phyloP scores from a whole-genome alignment of 371 early-diverging fungal genomes.

The Conidiobolus incongruus region DNA sequence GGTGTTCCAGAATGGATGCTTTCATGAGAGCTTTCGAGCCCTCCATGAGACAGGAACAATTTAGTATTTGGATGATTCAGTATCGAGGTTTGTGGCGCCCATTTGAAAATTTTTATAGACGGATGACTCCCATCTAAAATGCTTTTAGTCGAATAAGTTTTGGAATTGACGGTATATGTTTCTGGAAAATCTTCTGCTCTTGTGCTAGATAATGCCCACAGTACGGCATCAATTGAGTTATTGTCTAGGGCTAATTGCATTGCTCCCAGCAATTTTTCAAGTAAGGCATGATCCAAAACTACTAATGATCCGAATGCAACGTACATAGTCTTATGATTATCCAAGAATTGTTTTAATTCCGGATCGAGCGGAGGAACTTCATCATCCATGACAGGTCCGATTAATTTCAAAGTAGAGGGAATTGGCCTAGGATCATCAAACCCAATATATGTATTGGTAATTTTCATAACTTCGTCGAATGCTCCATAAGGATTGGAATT shows the following conservation, averaged over 20 bases:
- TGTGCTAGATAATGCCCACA: background rate
- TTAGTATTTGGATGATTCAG: too few species aligned
- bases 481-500: background rate
- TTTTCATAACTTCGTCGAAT: background rate
- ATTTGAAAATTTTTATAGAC: too few species aligned
- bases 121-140: too few species aligned
- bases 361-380: background rate
- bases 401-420: background rate
- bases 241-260: background rate
- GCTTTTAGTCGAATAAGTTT: background rate
- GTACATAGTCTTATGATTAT: background rate
- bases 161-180: background rate
- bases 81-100: too few species aligned
- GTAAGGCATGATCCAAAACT: background rate
- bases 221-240: background rate
- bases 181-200: background rate
- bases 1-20: background rate
- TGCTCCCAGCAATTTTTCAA: background rate
- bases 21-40: background rate
- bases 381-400: constrained; percentile 1
- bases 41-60: background rate
- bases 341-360: background rate
- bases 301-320: background rate
- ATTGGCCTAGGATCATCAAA: constrained; percentile 1
- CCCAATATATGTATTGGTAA: constrained; percentile 1